Base-by-base conservation (phyloP, 371 early-diverging fungal genomes). In the Furculomyces boomerangus region DNA sequence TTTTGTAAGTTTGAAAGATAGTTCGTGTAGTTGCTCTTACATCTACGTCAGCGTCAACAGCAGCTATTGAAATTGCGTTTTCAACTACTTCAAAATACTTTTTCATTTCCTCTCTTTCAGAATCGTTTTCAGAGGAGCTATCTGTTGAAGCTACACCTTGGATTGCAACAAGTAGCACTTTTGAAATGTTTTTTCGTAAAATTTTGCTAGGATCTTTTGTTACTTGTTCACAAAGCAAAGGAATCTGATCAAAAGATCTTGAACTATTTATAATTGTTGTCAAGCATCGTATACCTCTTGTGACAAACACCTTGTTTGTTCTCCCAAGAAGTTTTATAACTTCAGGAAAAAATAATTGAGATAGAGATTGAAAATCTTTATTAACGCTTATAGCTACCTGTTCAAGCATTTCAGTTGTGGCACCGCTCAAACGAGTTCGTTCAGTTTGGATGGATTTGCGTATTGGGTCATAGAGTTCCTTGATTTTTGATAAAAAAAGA, bases 281-380 rank as follows among this genome's bases (percentile, higher is more conserved):
- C 32, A 67, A 50, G n/a, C 67, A 68, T 39, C 54, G 60, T n/a
- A 67, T 25, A 0, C 69, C 67, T 10, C 67, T 61, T 14, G 60
- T 68, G 14, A 60, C 57, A 68, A 67, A 67, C 18, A 67, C 68
- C 39, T 68, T 67, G 60, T 67, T 67, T 10, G 67, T 65, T n/a
- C 67, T 63, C 16, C 64, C 67, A 48, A 68, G 67, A 14, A 54
- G 56, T 50, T 67, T 68, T 43, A 68, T 50, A 1, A 50, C 55
- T 14, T 66, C 31, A 22, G 56, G 57, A 30, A 67, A 57, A 20
- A 67, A 28, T 48, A 63, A 30, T 10, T 63, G 59, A 28, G 57
- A 44, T 8, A 67, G 30, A 24, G 63, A 51, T 43, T 57, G 52
- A 48, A 67, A 64, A 20, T 65, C 63, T 51, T 56, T 54, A 55